Conservation (phyloP, 768 basidiomycete species). For the Auricularia heimuer region DNA sequence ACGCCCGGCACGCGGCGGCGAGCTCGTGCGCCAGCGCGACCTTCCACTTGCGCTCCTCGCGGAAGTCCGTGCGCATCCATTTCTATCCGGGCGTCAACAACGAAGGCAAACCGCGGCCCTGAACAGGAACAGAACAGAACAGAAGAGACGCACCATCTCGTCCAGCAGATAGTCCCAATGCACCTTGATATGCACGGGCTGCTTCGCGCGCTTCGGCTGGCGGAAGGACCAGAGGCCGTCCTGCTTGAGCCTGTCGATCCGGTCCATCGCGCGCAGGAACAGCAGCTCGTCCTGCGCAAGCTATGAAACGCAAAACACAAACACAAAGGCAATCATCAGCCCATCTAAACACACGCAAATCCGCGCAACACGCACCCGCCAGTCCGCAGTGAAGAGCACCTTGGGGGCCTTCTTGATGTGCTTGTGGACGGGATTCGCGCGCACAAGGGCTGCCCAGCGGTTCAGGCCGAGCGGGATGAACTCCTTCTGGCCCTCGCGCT, state of each 20-base stretch:
- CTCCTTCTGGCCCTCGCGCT: slow-evolving; percentile 28
- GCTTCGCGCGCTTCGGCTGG: slow-evolving; percentile 88
- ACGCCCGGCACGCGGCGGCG: slow-evolving; percentile 74
- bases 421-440: slow-evolving; percentile 67
- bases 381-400: slow-evolving; percentile 70
- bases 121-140: neutral
- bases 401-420: slow-evolving; percentile 62
- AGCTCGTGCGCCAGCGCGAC: slow-evolving; percentile 72
- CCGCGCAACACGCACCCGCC: slow-evolving; percentile 49
- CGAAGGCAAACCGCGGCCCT: neutral
- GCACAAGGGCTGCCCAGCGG: slow-evolving; percentile 60
- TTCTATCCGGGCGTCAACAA: slow-evolving; percentile 38
- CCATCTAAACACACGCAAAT: neutral
- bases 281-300: slow-evolving; percentile 72
- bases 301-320: slow-evolving; percentile 25
- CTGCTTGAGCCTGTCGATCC: slow-evolving; percentile 74
- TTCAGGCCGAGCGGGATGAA: slow-evolving; percentile 41
- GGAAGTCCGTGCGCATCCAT: slow-evolving; percentile 95
- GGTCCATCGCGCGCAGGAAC: slow-evolving; percentile 69
- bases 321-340: neutral
- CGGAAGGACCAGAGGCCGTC: slow-evolving; percentile 82
- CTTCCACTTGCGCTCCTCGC: slow-evolving; percentile 93
- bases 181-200: slow-evolving; percentile 62
- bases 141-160: neutral
- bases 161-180: slow-evolving; percentile 74